Base-by-base conservation (phyloP, 345 rosid genomes). In the Brassica rapa region DNA sequence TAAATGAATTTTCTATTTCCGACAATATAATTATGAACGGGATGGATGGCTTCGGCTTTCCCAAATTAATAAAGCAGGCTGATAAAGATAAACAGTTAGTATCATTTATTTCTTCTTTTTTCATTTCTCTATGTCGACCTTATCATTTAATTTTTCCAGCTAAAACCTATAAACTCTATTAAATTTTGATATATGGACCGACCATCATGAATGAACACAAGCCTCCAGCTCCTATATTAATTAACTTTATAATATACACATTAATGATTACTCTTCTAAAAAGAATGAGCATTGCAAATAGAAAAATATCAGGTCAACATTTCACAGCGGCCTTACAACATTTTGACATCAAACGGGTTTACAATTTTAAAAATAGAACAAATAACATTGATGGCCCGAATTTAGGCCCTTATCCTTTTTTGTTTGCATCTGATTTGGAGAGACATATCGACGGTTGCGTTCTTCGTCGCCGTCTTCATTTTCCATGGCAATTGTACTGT, bases 141-240 rank as follows among this genome's bases (percentile, higher is more conserved):
- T 76, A 68, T 77, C 75, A 77, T 77, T 77, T 70, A 70, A 51
- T 63, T 70, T 55, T 53, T 63, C 75, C 75, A 70, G 66, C 76
- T 33, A 62, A 77, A 39, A 9, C 53, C 64, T 41, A 33, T 49
- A 23, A 63, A 70, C 8, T 53, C 7, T 53, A 77, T 46, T 49
- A 77, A 62, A 46, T 1, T 46, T 69, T 51, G 23, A 62, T 62
- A 10, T 49, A 70, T 70, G 75, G 75, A 69, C 70, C 70, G 30
- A 70, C 57, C 70, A 77, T 77, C 30, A 70, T 62, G 33, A 69
- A 33, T 62, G 39, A 32, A 23, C 37, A 14, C 55, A 23, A 76
- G 63, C 70, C 62, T 70, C 80, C 80, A 69, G 63, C 69, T 60
- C 71, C 23, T 10, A 25, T 25, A 68, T 68, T 46, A 14, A 68